Conservation (phyloP, 2,329 filamentous ascomycete genomes). For the Exophiala oligosperma region DNA sequence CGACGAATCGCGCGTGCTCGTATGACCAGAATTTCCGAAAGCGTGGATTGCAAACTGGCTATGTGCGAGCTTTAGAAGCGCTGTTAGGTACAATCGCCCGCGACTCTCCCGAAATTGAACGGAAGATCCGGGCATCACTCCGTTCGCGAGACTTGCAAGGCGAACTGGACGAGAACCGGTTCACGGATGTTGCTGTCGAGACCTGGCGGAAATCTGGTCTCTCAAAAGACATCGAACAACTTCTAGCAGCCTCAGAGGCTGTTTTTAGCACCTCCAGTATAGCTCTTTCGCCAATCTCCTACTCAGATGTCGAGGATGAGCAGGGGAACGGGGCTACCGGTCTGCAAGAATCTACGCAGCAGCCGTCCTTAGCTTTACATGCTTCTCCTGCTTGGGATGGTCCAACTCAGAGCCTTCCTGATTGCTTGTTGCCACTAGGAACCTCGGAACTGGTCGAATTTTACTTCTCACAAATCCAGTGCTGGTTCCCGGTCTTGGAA, state of each 20-base stretch:
- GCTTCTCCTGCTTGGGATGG: no score
- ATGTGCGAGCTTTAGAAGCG: conserved; percentile 45
- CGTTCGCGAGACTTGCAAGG: no score
- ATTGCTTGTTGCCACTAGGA: background rate
- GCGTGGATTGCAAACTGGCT: conserved; percentile 44
- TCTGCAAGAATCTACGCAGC: no score
- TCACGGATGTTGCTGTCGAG: background rate
- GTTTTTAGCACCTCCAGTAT: no score
- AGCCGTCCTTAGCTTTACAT: no score
- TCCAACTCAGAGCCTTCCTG: no score
- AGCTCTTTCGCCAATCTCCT: no score
- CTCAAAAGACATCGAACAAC: conserved; percentile 4
- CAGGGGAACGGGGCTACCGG: no score
- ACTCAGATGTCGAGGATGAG: no score
- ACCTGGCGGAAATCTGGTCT: background rate
- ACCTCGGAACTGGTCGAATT: conserved; percentile 55
- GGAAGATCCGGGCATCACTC: no score
- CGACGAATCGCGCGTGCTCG: conserved; percentile 8
- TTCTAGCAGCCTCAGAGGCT: conserved; percentile 20
- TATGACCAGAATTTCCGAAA: conserved; percentile 36
- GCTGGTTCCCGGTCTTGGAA: conserved; percentile 58
- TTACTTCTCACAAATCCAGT: conserved; percentile 58
- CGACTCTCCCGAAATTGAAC: no score
- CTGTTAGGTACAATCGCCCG: conserved; percentile 19
- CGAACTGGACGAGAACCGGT: no score